Evolutionary conservation across 2,329 filamentous ascomycete species (phyloP).

Genomic region (Talaromyces sp.): DNA sequence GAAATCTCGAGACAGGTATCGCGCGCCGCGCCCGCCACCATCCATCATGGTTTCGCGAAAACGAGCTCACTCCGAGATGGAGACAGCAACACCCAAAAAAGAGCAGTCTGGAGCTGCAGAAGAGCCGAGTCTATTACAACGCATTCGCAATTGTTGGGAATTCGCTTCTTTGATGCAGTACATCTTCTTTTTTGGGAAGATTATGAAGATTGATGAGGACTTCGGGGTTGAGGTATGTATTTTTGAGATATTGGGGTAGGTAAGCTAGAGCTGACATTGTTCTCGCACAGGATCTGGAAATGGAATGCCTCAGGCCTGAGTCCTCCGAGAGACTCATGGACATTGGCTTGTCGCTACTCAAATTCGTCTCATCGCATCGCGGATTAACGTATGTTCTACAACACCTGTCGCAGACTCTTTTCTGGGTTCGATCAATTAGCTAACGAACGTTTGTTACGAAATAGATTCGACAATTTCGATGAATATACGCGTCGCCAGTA

Average conservation of each 20-base stretch:
- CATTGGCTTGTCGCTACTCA: constrained; percentile 81
- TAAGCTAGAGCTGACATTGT: neutral
- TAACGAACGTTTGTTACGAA: neutral
- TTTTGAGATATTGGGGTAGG: neutral
- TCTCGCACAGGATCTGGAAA: constrained; percentile 69
- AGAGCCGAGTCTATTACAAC: constrained; percentile 53
- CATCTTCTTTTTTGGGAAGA: constrained; percentile 83
- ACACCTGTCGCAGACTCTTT: no score
- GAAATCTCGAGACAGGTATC: constrained; percentile 5
- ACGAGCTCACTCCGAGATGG: constrained; percentile 54
- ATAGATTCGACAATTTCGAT: constrained; percentile 80
- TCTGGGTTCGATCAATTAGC: neutral
- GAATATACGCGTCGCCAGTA: constrained; percentile 91
- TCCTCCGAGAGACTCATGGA: constrained; percentile 70
- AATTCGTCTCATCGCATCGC: constrained; percentile 89
- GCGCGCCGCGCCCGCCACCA: constrained; percentile 1
- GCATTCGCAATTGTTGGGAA: constrained; percentile 87
- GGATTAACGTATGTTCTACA: constrained; percentile 70
- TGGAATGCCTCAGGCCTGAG: constrained; percentile 74
- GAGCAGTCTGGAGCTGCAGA: constrained; percentile 35
- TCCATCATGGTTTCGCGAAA: constrained; percentile 53
- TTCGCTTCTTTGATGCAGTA: constrained; percentile 93
- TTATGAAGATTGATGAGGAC: constrained; percentile 83
- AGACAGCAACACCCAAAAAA: constrained; percentile 27
- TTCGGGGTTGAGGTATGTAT: constrained; percentile 78